Evolutionary conservation across 495 filamentous ascomycete species (phyloP), one percentile per base, ranked within the genome.

Genomic region (Talaromyces liani): DNA sequence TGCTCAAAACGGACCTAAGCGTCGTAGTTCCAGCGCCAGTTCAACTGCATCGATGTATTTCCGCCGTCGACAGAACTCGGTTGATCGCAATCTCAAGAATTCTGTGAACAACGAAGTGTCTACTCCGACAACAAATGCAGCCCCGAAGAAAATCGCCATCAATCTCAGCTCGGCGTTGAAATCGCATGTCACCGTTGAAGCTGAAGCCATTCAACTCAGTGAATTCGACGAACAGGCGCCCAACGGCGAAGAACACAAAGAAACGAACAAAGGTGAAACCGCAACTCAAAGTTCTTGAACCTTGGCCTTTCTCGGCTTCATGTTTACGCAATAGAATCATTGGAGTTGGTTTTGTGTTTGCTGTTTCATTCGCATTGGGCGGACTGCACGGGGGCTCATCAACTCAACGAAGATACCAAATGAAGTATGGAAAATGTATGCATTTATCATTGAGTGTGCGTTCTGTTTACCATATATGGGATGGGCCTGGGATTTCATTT

Each of bases 1-100:
- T 64, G 79, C 87, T 8, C 45, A 62, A 16, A 80, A 74, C 10
- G 77, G 80, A 41, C 82, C 83, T 63, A 92, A 92, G 73, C 82
- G 87, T 53, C 81, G 89, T 64, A 91, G 72, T 63, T 81, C 78
- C 10, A 79, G 72, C 2, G 75, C 72, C 51, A 72, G 73, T 59
- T 73, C 72, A 54, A 67, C 73, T 10, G 70, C 69, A 18, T 73
- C 71, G 51, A 68, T 72, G 8, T 75, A 72, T 2, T 62, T 72
- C 3, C 55, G 82, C 29, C 69, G 75, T 56, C 71, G 78, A 53
- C 80, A 79, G 64, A 79, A 78, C 18, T 76, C 76, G 0, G 71
- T 78, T 45, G 73, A 71, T 1, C 70, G 73, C 25, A 34, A 69
- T n/a, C 63, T 65, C 2, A 59, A 65, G 12, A 39, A 65, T 41